phyloP scores from a whole-genome alignment of 1,139 yeast species.

The Saccharomyces hybrid region DNA sequence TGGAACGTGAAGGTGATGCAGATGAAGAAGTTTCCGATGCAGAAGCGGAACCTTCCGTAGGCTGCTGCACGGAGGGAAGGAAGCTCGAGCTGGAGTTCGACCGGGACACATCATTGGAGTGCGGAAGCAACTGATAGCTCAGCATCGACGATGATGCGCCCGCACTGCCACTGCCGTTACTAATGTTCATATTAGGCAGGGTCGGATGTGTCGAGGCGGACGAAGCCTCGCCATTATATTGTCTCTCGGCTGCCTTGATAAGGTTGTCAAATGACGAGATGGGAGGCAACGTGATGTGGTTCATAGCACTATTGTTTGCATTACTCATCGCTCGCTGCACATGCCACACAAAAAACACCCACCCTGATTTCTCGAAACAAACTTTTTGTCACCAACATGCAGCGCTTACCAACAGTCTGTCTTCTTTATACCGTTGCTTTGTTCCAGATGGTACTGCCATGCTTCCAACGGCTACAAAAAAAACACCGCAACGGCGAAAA shows the following conservation, averaged over 20 bases:
- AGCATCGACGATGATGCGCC: not conserved
- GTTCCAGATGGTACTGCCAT: not conserved
- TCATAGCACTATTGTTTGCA: not conserved
- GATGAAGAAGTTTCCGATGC: not conserved
- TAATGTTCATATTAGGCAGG: not conserved
- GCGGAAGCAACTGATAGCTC: slow-evolving; percentile 1
- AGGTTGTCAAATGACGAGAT: slow-evolving; percentile 25
- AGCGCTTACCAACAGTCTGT: not conserved
- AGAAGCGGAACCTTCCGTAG: not conserved
- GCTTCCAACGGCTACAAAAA: slow-evolving; percentile 1
- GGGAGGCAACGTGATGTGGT: slow-evolving; percentile 18
- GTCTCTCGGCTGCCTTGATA: slow-evolving; percentile 18
- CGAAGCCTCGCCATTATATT: slow-evolving; percentile 3
- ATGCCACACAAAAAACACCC: not conserved
- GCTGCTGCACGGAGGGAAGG: not conserved
- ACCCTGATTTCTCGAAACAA: not conserved
- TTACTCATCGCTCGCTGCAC: slow-evolving; percentile 1
- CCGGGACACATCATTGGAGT: not conserved
- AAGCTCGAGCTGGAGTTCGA: slow-evolving; percentile 1
- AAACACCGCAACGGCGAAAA: slow-evolving; percentile 1
- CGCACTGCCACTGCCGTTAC: not conserved
- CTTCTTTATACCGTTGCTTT: not conserved
- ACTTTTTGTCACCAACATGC: not conserved
- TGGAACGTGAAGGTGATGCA: slow-evolving; percentile 1
- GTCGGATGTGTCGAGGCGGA: not conserved